These are phyloP conservation scores for Bathelium albidoporum DNA, from an alignment of 495 filamentous ascomycete genomes.

Conservation along the genomic window DNA sequence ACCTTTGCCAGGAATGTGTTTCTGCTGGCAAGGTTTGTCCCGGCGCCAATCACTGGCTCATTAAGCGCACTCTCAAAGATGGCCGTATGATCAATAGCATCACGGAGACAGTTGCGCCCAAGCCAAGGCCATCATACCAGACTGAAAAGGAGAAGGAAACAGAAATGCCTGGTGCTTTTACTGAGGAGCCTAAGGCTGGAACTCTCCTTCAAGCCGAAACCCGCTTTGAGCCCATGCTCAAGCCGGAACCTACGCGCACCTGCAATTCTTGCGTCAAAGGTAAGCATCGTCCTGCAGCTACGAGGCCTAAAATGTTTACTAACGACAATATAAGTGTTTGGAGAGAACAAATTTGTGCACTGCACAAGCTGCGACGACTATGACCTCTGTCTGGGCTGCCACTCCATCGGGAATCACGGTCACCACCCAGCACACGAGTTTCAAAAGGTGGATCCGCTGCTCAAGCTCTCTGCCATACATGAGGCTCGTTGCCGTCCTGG, in stretches of 20 bases:
- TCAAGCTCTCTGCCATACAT: constrained; percentile 45
- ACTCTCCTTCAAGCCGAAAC: constrained; percentile 16
- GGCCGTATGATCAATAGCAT: constrained; percentile 70
- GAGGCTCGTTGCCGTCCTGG: constrained; percentile 63
- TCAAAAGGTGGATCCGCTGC: constrained; percentile 47
- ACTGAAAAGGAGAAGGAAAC: constrained; percentile 26
- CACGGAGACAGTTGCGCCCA: constrained; percentile 66
- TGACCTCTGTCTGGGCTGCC: constrained; percentile 81
- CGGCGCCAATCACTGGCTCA: constrained; percentile 76
- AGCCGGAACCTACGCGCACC: constrained; percentile 51
- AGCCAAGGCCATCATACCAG: constrained; percentile 30
- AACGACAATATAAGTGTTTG: constrained; percentile 45
- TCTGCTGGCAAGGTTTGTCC: constrained; percentile 64
- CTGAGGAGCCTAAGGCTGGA: constrained; percentile 28
- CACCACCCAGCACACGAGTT: constrained; percentile 90
- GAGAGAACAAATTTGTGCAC: constrained; percentile 69
- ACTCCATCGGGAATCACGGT: constrained; percentile 66
- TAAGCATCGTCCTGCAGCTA: constrained; percentile 23
- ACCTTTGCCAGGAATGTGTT: constrained; percentile 78
- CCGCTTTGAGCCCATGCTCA: constrained; percentile 6
- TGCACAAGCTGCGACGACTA: constrained; percentile 81
- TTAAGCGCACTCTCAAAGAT: constrained; percentile 72
- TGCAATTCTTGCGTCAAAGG: constrained; percentile 87
- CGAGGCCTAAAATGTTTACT: constrained; percentile 2
- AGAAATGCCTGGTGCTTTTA: constrained; percentile 36